Percentiles rank a stretch among this genome's conserved stretches.
Conservation (phyloP, 1,139 yeast genomes). For the Yamadazyma dendronema region DNA sequence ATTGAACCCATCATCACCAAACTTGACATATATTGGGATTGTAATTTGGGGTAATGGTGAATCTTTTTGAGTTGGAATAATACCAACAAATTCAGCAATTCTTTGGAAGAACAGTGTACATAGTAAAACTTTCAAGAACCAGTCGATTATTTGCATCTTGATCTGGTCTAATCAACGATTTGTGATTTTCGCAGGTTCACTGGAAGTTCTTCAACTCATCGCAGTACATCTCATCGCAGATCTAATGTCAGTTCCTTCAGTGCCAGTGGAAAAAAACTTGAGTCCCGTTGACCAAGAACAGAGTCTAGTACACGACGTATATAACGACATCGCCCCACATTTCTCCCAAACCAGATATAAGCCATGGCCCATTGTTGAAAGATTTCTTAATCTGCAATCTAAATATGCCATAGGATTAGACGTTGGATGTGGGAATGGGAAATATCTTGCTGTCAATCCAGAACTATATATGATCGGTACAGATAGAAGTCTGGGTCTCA, state of each 20-base stretch:
- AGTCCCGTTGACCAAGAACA: slow-evolving; percentile 66
- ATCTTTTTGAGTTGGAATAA: slow-evolving; percentile 9
- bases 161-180: too few relatives aligned
- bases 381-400: slow-evolving; percentile 46
- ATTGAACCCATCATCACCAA: slow-evolving; percentile 37
- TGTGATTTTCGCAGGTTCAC: too few relatives aligned
- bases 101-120: too few relatives aligned
- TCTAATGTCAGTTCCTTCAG: slow-evolving; percentile 1
- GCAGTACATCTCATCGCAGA: neutral
- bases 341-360: slow-evolving; percentile 91
- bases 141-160: too few relatives aligned
- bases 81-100: too few relatives aligned
- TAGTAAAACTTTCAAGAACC: too few relatives aligned
- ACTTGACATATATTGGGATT: slow-evolving; percentile 29
- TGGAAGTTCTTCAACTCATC: neutral
- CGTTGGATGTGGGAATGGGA: slow-evolving; percentile 97
- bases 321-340: slow-evolving; percentile 88
- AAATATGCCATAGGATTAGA: slow-evolving; percentile 52
- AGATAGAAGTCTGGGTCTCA: slow-evolving; percentile 77
- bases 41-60: too few relatives aligned
- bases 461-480: slow-evolving; percentile 73
- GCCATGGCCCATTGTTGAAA: slow-evolving; percentile 96
- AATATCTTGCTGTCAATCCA: slow-evolving; percentile 72
- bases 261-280: slow-evolving; percentile 23
- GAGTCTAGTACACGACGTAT: slow-evolving; percentile 81